Evolutionary conservation across 495 filamentous ascomycete genomes (phyloP), one percentile per base, ranked within the genome.

Genomic region (Neurospora terricola): DNA sequence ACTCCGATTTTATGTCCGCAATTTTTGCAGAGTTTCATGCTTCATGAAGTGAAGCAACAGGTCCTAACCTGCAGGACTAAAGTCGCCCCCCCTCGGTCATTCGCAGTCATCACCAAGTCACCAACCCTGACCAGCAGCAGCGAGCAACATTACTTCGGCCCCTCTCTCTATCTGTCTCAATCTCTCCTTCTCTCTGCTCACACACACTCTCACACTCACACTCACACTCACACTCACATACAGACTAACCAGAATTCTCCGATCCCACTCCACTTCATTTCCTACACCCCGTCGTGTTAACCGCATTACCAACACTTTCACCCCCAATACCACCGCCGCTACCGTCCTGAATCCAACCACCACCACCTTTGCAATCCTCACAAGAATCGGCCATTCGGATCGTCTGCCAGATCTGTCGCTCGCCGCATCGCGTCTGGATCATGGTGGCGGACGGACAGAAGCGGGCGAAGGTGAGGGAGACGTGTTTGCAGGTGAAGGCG

Each of bases 371-470:
- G 71, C 79, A 81, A 5, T 77, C 77, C 10, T 78, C 77, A 43
- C 78, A 81, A 21, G 73, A 71, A 69, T 78, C 74, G 12, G 77
- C 77, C 71, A 81, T 71, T 2, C 70, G 45, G 59, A 81, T 75
- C 16, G 78, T 80, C 21, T 79, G 77, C 80, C 80, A 81, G 48
- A 81, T 75, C n/a, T 77, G 43, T 11, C 75, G 76, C 36, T 76
- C 74, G 38, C 72, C 68, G 48, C 80, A 81, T 0, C 75, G 75
- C 18, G 77, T 80, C 69, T 81, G 80, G 72, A 80, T 78, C 42
- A 80, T 72, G 39, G 66, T 68, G 45, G 79, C 79, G 1, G 75
- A 74, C 7, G 59, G 72, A 76, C 80, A 81, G 72, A 78, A 78
- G 72, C 71, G 37, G 62, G 77, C 79, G 54, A 81, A 79, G 70